A percentile compares a stretch with the other conserved stretches of the same genome.
Conservation (phyloP, 345 rosid species). For the Chamaenerion angustifolium region DNA sequence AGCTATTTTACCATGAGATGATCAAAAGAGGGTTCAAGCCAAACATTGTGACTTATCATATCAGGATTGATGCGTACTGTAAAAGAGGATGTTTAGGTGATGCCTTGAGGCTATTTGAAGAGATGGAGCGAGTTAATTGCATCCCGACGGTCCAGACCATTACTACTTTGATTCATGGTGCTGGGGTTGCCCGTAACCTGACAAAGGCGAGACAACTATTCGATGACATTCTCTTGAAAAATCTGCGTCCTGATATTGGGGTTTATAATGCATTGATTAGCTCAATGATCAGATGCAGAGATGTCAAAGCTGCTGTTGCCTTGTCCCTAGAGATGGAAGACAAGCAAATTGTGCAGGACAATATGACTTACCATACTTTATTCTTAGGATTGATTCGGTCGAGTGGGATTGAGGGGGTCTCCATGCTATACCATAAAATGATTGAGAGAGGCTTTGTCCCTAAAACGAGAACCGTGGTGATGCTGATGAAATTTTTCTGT, state of each 20-base stretch:
- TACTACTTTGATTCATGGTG: too few species aligned
- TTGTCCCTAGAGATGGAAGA: slow-evolving; percentile 71
- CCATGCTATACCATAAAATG: slow-evolving; percentile 45
- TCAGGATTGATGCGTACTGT: too few species aligned
- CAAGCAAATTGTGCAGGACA: slow-evolving; percentile 36
- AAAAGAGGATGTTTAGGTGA: too few species aligned
- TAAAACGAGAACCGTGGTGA: slow-evolving; percentile 52
- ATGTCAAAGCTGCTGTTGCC: slow-evolving; percentile 34
- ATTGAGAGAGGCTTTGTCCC: slow-evolving; percentile 40
- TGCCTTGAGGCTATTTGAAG: too few species aligned
- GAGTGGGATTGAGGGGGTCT: slow-evolving; percentile 34
- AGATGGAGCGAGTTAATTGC: too few species aligned
- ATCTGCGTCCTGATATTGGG: slow-evolving; percentile 42
- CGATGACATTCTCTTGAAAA: slow-evolving; percentile 41
- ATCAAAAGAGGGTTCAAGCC: slow-evolving; percentile 58
- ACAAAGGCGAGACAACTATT: slow-evolving; percentile 57
- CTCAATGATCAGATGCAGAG: slow-evolving; percentile 30
- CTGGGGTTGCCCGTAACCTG: slow-evolving; percentile 46
- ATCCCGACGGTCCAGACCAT: too few species aligned
- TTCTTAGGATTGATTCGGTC: slow-evolving; percentile 56
- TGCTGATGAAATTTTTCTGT: slow-evolving; percentile 75
- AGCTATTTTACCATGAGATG: slow-evolving; percentile 76
- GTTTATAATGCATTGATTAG: slow-evolving; percentile 74
- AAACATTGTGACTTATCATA: too few species aligned
- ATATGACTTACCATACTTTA: slow-evolving; percentile 52